Conservation (phyloP, 257 asterid species). For the Nicotiana otophora region DNA sequence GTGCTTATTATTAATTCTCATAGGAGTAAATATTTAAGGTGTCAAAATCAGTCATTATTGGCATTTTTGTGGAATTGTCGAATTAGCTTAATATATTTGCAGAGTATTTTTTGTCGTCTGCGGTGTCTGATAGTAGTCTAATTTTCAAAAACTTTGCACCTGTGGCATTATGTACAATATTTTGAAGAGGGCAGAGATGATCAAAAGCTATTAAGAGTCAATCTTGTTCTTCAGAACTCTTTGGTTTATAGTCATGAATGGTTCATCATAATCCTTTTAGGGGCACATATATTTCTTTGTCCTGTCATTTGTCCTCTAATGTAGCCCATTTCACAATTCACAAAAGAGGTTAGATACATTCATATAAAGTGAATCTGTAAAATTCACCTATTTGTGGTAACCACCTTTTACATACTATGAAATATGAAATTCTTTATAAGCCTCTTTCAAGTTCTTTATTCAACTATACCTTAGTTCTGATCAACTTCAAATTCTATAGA, state of each 20-base stretch:
- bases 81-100: background rate
- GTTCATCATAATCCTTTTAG: background rate
- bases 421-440: background rate
- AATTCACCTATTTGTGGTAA: background rate
- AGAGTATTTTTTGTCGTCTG: background rate
- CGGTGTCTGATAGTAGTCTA: background rate
- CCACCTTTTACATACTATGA: background rate
- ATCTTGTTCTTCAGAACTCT: background rate
- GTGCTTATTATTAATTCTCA: background rate
- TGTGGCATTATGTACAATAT: background rate
- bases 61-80: background rate
- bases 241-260: background rate
- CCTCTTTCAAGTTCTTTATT: background rate
- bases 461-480: background rate
- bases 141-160: background rate
- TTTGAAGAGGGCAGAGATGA: background rate
- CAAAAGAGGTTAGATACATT: slow-evolving; percentile 1
- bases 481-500: background rate
- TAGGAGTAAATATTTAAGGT: background rate
- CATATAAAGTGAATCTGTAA: background rate
- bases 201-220: background rate
- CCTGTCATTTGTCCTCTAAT: background rate
- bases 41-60: background rate
- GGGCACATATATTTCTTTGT: background rate
- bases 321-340: background rate